Percentiles rank a stretch among this genome's conserved stretches.
Conservation (phyloP, 2,329 filamentous ascomycete species). For the Penicillium sp. region DNA sequence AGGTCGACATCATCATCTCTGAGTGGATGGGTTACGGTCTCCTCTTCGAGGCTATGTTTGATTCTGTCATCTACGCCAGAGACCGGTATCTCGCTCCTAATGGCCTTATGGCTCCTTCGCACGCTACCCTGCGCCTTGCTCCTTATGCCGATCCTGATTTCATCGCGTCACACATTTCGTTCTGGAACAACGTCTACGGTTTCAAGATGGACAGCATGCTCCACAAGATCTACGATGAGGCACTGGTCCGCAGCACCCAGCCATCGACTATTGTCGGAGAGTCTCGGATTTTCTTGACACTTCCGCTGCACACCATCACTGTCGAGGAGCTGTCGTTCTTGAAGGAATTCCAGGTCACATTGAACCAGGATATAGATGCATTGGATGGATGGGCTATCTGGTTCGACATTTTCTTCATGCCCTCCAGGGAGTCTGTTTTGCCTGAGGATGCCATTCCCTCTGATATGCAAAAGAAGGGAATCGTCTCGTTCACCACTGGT, state of each 20-base stretch:
- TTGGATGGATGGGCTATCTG: conserved; percentile 85
- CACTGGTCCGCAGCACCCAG: conserved; percentile 63
- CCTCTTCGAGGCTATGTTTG: conserved; percentile 91
- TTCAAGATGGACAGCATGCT: conserved; percentile 93
- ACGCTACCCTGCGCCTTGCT: conserved; percentile 72
- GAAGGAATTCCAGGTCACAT: conserved; percentile 54
- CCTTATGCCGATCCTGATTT: conserved; percentile 71
- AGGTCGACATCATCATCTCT: conserved; percentile 89
- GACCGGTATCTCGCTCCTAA: conserved; percentile 74
- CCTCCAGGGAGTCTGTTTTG: conserved; percentile 44
- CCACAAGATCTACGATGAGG: conserved; percentile 68
- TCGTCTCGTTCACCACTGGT: conserved; percentile 78
- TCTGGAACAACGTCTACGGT: conserved; percentile 88
- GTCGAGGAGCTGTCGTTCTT: conserved; percentile 68
- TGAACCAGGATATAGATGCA: conserved; percentile 55
- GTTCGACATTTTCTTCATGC: conserved; percentile 89
- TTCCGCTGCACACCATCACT: conserved; percentile 66
- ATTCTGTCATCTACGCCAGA: conserved; percentile 78
- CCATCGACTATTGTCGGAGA: conserved; percentile 47
- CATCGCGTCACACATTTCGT: conserved; percentile 65
- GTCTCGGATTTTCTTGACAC: conserved; percentile 59
- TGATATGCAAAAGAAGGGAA: conserved; percentile 56
- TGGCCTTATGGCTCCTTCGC: conserved; percentile 77
- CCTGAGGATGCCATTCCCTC: conserved; percentile 49
- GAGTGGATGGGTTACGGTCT: conserved; percentile 98